A percentile compares a stretch with the other conserved stretches of the same genome.
These are phyloP conservation scores for Bacidia gigantensis DNA, from an alignment of 495 filamentous ascomycete species.

Conservation along the genomic window DNA sequence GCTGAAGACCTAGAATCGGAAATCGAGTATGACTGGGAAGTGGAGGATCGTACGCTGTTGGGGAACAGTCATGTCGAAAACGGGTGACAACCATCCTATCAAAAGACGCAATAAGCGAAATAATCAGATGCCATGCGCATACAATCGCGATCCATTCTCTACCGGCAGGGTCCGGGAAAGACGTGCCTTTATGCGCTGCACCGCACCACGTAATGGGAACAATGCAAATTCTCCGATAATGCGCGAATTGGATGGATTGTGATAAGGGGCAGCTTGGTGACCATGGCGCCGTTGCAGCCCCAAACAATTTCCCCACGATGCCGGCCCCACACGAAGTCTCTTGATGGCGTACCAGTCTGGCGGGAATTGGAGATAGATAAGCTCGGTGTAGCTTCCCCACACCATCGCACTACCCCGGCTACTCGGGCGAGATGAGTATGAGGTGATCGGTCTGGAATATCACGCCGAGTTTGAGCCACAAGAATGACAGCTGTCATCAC, in stretches of 20 bases:
- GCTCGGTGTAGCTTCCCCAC: not conserved
- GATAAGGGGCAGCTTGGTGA: not conserved
- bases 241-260: not conserved
- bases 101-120: not conserved
- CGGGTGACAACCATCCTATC: not conserved
- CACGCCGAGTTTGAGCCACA: not conserved
- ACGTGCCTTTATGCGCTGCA: not conserved
- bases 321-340: not conserved
- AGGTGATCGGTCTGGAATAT: not conserved
- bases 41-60: constrained; percentile 6
- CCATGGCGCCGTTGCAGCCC: not conserved
- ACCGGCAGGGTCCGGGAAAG: not conserved
- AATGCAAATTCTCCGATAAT: not conserved
- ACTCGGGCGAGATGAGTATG: not conserved
- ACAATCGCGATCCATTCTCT: not conserved
- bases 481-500: not conserved
- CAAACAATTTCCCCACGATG: not conserved
- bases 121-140: not conserved
- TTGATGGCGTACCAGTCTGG: not conserved
- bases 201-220: not conserved
- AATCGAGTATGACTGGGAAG: constrained; percentile 21
- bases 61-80: not conserved
- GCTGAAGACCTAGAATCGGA: constrained; percentile 26
- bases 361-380: not conserved
- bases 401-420: not conserved